Conservation (phyloP, 805 yeast genomes). For the Tetrapisispora nanseiensis region DNA sequence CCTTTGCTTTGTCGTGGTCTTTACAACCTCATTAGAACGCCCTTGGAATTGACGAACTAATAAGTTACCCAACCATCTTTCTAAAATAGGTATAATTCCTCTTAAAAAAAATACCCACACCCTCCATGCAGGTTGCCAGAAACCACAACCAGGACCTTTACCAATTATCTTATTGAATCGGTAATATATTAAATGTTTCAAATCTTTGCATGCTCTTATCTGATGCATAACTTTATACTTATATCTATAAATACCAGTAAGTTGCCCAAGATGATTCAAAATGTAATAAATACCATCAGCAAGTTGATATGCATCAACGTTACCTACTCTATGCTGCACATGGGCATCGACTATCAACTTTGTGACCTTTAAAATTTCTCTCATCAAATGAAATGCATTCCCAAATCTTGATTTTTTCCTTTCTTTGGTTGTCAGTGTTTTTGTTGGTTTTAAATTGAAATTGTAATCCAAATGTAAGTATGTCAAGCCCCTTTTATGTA, state of each 20-base stretch:
- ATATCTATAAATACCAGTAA: slow-evolving; percentile 93
- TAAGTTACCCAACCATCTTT: slow-evolving; percentile 90
- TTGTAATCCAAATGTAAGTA: slow-evolving; percentile 91
- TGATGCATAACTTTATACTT: slow-evolving; percentile 98
- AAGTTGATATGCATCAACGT: slow-evolving; percentile 83
- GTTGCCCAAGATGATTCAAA: slow-evolving; percentile 86
- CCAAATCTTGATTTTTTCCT: slow-evolving; percentile 94
- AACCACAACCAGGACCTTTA: slow-evolving; percentile 97
- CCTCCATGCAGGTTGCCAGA: slow-evolving; percentile 99
- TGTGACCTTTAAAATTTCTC: slow-evolving; percentile 78
- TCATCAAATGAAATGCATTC: slow-evolving; percentile 84
- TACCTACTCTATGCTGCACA: slow-evolving; percentile 82
- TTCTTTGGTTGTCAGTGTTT: slow-evolving; percentile 91
- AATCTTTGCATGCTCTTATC: slow-evolving; percentile 87
- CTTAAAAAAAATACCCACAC: slow-evolving; percentile 89
- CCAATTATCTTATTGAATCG: slow-evolving; percentile 80
- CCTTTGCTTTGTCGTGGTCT: slow-evolving; percentile 91
- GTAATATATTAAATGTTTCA: slow-evolving; percentile 84
- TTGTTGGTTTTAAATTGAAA: slow-evolving; percentile 91
- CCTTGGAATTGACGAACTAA: slow-evolving; percentile 94
- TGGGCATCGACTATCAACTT: slow-evolving; percentile 89
- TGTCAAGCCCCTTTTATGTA: slow-evolving; percentile 84
- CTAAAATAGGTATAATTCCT: slow-evolving; percentile 84
- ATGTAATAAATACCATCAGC: slow-evolving; percentile 93
- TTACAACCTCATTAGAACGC: slow-evolving; percentile 83